Evolutionary conservation across 306 rosid genomes (phyloP), one percentile per base, ranked within the genome.

Genomic region (Gastrolobium bilobum): DNA sequence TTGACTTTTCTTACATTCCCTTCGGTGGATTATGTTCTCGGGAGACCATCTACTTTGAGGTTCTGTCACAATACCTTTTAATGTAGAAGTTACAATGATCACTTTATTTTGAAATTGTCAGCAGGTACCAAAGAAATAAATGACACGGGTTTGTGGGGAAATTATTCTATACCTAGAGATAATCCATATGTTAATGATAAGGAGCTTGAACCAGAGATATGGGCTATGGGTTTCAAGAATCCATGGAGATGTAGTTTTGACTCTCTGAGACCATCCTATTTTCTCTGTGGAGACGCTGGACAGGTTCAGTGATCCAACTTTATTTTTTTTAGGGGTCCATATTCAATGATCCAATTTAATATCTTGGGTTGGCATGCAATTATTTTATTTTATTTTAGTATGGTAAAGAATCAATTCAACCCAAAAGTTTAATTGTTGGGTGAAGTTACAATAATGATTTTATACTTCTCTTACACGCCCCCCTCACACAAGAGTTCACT

Each of bases 191-290:
- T 69, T 7, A 58, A 82, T 72, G 80, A 72, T 70, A 75, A 84
- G 68, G 87, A 75, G 46, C 74, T 78, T 48, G 71, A 57, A 52
- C 72, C 75, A 35, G 84, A 84, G 72, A 66, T 84, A 48, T 87
- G 79, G 84, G 83, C 83, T 75, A 37, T 79, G 38, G 88, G 87
- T 31, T 71, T 82, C 7, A 77, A 77, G 65, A 79, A 87, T 69
- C 64, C 86, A 13, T 87, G 86, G 88, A 85, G 81, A 7, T 81
- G 88, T 47, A 87, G 88, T 73, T 84, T 87, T 76, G 88, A 82
- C 58, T 84, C 85, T 11, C 6, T 75, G 52, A 82, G 88, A 31
- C 85, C 84, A 30, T 77, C 81, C 57, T 82, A 84, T 68, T 87
- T 87, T 59, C 62, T 84, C 9, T 87, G 88, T 60, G 88, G 81